Evolutionary conservation across 148 eudicot genomes (phyloP), one percentile per base, ranked within the genome.

Genomic region (Vaccinium myrtillus): DNA sequence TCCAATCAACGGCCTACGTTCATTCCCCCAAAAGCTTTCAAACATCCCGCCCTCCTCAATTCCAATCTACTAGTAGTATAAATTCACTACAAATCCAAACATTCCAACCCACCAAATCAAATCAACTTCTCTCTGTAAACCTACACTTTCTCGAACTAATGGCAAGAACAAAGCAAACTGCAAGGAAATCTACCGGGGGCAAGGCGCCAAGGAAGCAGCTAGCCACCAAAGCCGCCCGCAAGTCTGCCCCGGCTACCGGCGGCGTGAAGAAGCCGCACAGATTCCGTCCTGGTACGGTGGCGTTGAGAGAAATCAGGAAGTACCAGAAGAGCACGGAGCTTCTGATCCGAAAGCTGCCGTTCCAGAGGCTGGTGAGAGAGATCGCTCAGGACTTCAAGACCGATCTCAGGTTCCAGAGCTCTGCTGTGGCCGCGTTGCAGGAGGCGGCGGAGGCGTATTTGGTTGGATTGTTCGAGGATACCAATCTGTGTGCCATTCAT

Each of bases 311-410:
- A 49, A 73, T 73, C 49, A 6, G 77, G 10, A 73, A 71, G 75
- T 71, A 71, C 46, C 75, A 71, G 75, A 71, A 71, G 75, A 71
- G 75, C 75, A 71, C 71, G 1, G 71, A 65, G 32, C 71, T 65
- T 1, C 71, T 65, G 32, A 65, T 65, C 30, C 10, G 71, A 0
- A 32, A 32, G 19, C 19, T 32, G 2, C 46, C 75, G 0, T 27
- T 71, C 48, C 75, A 71, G 75, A 71, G 75, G 75, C 75, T 71
- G 10, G 75, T 71, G 75, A 71, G 75, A 8, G 75, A 71, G 75
- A 71, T 71, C 2, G 75, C 75, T 1, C 75, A 71, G 75, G 75
- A 71, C 75, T 71, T 71, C 75, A 71, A 71, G 75, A 73, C 77
- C 77, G 77, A 73, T 8, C 77, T 73, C n/a, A 13, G 77, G n/a